Evolutionary conservation across 1,139 yeast genomes (phyloP).

Genomic region (Protomyces gravidus): DNA sequence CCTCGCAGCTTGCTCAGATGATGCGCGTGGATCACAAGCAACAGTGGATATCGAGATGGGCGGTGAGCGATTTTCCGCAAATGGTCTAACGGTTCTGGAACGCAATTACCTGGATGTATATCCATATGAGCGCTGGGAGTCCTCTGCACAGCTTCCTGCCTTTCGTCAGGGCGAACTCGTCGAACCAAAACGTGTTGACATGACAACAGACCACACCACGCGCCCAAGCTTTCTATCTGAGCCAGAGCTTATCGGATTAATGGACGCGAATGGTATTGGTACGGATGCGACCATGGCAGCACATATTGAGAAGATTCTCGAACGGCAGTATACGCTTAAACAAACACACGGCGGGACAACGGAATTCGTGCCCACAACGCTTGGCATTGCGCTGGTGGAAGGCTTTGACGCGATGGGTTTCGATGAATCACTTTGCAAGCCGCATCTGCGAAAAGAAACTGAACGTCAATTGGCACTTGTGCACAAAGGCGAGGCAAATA

Average conservation of each 20-base stretch:
- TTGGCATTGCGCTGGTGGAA: slow-evolving; percentile 84
- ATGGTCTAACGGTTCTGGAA: slow-evolving; percentile 68
- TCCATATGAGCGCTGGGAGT: slow-evolving; percentile 73
- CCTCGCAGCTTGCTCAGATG: slow-evolving; percentile 85
- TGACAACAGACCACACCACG: slow-evolving; percentile 70
- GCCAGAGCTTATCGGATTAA: slow-evolving; percentile 80
- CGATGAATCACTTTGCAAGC: slow-evolving; percentile 74
- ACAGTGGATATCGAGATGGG: slow-evolving; percentile 71
- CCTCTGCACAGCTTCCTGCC: slow-evolving; percentile 60
- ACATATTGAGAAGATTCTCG: slow-evolving; percentile 76
- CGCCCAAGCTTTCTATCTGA: slow-evolving; percentile 86
- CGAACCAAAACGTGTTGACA: slow-evolving; percentile 51
- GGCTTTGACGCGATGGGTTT: slow-evolving; percentile 80
- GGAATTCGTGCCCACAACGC: slow-evolving; percentile 63
- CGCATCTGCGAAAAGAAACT: slow-evolving; percentile 72
- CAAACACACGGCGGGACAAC: slow-evolving; percentile 33
- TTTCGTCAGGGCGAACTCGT: slow-evolving; percentile 57
- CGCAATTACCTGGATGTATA: slow-evolving; percentile 76
- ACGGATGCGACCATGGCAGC: slow-evolving; percentile 99
- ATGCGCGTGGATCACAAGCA: slow-evolving; percentile 74
- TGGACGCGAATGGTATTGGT: slow-evolving; percentile 98
- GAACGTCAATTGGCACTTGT: slow-evolving; percentile 66
- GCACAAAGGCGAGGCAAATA: slow-evolving; percentile 58
- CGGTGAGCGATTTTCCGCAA: slow-evolving; percentile 61
- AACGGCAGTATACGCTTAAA: slow-evolving; percentile 63